Percentiles rank a stretch among this genome's conserved stretches.
These are phyloP conservation scores for Penicillium corylophilum DNA, from an alignment of 2,329 filamentous ascomycete genomes.

Conservation along the genomic window DNA sequence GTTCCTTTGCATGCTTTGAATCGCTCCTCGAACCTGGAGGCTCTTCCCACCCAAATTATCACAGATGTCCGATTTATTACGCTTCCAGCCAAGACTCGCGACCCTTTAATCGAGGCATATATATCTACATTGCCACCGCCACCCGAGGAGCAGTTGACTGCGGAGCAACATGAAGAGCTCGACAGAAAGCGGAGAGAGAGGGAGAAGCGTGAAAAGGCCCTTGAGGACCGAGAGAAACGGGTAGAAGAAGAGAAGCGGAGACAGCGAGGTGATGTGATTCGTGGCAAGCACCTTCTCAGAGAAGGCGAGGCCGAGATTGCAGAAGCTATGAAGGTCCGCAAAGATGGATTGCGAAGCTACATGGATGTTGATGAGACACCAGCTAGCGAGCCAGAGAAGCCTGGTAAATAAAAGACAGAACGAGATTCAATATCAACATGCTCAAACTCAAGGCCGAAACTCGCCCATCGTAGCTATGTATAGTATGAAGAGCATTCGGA, in stretches of 20 bases:
- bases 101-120: conserved; percentile 44
- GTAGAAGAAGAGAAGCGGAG: conserved; percentile 46
- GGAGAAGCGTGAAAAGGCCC: conserved; percentile 45
- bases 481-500: not conserved
- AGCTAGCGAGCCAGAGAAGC: conserved; percentile 7
- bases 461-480: not conserved
- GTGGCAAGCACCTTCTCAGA: conserved; percentile 42
- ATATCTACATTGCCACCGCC: conserved; percentile 44
- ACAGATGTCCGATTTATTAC: conserved; percentile 48
- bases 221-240: conserved; percentile 44
- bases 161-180: conserved; percentile 38
- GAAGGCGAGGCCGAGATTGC: conserved; percentile 47
- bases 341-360: conserved; percentile 43
- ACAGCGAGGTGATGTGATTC: conserved; percentile 40
- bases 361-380: conserved; percentile 31
- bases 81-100: conserved; percentile 38
- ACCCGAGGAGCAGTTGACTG: conserved; percentile 38
- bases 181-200: conserved; percentile 41
- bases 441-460: not conserved
- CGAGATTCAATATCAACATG: not conserved
- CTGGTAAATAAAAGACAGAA: conserved; percentile 8
- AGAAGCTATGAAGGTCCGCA: conserved; percentile 45
- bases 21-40: conserved; percentile 38
- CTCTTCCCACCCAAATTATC: conserved; percentile 42
- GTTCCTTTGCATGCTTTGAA: conserved; percentile 42